Percentiles rank a stretch among this genome's conserved stretches.
These are phyloP conservation scores for Magnolia sinica DNA, from an alignment of 164 flowering plant genomes.

Conservation along the genomic window DNA sequence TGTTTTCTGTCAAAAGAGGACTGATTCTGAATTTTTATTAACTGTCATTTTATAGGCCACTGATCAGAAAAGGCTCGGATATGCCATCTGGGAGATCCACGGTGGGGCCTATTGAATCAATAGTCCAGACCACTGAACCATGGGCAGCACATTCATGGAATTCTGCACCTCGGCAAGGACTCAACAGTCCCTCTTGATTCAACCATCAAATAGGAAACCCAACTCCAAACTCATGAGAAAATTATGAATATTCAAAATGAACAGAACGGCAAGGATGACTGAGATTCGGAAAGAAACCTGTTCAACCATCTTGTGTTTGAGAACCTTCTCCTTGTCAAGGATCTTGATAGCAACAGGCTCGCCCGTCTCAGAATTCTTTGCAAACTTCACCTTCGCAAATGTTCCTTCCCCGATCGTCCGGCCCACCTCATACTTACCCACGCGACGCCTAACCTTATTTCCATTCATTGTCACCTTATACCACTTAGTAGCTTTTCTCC, in stretches of 20 bases:
- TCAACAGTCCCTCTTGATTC: background rate
- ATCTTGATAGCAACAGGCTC: slow-evolving; percentile 69
- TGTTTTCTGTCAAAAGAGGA: too few species aligned
- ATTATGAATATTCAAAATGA: background rate
- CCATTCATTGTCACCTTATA: slow-evolving; percentile 3
- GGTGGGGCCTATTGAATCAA: background rate
- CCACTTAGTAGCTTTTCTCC: background rate
- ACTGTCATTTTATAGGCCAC: background rate
- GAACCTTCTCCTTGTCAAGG: slow-evolving; percentile 76
- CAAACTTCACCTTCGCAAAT: slow-evolving; percentile 77
- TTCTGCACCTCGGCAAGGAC: background rate
- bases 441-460: slow-evolving; percentile 15
- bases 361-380: slow-evolving; percentile 62
- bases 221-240: background rate
- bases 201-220: background rate
- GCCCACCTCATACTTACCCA: slow-evolving; percentile 72
- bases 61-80: background rate
- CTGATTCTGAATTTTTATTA: background rate
- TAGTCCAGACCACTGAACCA: background rate
- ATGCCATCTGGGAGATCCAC: background rate
- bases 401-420: slow-evolving; percentile 79
- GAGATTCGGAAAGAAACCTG: slow-evolving; percentile 38
- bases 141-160: background rate
- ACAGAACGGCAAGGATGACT: background rate
- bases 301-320: slow-evolving; percentile 75